Conservation (phyloP, 306 rosid genomes). For the Potentilla sterilis region DNA sequence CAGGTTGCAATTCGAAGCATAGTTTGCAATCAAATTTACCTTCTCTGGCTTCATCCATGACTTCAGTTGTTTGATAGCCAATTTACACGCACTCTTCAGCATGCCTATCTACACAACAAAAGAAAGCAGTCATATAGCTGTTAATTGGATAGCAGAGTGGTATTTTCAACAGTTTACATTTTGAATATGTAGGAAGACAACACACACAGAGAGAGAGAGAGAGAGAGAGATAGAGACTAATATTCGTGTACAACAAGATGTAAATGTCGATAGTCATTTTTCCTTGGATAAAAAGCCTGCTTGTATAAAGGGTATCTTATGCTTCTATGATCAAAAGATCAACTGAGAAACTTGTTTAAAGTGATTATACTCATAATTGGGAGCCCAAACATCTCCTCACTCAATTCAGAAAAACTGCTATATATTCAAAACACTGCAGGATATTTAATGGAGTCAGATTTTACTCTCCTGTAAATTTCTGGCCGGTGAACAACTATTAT, state of each 20-base stretch:
- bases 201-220: neutral
- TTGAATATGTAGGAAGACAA: neutral
- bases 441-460: neutral
- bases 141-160: neutral
- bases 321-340: neutral
- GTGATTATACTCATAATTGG: neutral
- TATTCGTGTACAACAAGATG: neutral
- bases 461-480: neutral
- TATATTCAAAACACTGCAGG: neutral
- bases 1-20: neutral
- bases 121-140: neutral
- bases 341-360: neutral
- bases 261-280: neutral
- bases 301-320: neutral
- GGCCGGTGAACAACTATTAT: neutral
- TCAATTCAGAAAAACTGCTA: neutral
- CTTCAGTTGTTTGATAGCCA: conserved; percentile 55
- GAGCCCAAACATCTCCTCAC: neutral
- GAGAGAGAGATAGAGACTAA: neutral
- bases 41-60: conserved; percentile 82
- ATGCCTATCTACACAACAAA: conserved; percentile 58
- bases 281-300: neutral
- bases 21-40: conserved; percentile 42
- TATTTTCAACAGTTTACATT: neutral
- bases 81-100: conserved; percentile 60